Conservation (phyloP, 305 asterid genomes). For the Fraxinus platypoda region DNA sequence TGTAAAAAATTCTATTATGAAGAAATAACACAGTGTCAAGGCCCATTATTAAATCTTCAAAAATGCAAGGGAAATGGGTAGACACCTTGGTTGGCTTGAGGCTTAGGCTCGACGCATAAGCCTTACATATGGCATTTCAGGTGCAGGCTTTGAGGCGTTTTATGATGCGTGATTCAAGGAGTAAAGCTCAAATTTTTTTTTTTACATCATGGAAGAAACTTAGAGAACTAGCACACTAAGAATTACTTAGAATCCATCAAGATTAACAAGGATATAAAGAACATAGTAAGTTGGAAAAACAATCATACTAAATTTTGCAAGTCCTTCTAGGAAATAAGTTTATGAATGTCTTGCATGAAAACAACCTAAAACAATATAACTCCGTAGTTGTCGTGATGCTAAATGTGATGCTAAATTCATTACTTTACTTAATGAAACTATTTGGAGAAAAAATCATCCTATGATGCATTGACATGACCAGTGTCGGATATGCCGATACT, state of each 20-base stretch:
- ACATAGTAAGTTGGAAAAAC: neutral
- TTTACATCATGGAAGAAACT: slow-evolving; percentile 8
- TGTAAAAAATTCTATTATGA: neutral
- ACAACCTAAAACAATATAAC: neutral
- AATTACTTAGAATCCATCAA: neutral
- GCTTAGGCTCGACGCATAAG: neutral
- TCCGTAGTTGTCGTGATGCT: neutral
- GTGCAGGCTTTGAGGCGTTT: neutral
- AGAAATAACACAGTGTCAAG: neutral
- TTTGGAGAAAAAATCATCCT: neutral
- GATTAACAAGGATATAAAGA: neutral
- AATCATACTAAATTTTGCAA: no score
- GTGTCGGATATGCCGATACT: neutral
- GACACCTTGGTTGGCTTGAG: neutral
- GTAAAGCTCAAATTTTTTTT: neutral
- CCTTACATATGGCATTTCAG: neutral
- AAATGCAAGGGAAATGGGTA: neutral
- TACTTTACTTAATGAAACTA: neutral
- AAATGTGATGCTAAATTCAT: neutral
- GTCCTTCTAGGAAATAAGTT: neutral
- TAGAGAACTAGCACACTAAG: neutral
- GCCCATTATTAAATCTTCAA: neutral
- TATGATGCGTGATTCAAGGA: neutral
- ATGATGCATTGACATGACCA: neutral
- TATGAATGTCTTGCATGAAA: neutral